Conservation (phyloP, 2,329 filamentous ascomycete genomes). For the Xylariales sp. region DNA sequence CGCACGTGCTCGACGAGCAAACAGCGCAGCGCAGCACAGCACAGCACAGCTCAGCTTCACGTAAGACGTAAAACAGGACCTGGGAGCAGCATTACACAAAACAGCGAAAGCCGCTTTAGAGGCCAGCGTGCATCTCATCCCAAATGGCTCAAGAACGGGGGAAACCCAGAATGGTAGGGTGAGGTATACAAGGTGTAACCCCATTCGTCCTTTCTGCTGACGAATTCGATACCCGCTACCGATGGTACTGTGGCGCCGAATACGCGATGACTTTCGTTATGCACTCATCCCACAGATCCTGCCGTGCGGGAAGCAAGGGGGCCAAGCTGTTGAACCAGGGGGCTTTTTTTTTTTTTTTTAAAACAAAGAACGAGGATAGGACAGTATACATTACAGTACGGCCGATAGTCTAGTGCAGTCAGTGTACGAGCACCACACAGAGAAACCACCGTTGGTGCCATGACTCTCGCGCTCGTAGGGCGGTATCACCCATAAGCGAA, state of each 20-base stretch:
- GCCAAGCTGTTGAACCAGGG: neutral
- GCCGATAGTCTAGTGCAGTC: too few relatives aligned
- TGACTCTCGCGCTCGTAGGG: neutral
- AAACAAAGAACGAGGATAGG: neutral
- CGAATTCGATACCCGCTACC: slow-evolving; percentile 1
- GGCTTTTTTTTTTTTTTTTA: neutral
- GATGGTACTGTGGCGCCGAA: slow-evolving; percentile 8
- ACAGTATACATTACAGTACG: too few relatives aligned
- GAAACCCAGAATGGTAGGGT: too few relatives aligned
- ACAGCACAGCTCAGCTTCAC: slow-evolving; percentile 10
- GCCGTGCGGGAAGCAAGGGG: slow-evolving; percentile 32
- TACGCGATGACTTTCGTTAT: slow-evolving; percentile 18
- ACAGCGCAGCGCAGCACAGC: too few relatives aligned
- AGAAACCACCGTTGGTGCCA: neutral
- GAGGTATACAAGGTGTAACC: slow-evolving; percentile 8
- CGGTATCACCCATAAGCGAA: slow-evolving; percentile 4
- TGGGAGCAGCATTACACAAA: slow-evolving; percentile 6
- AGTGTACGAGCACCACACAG: neutral
- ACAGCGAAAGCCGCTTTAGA: slow-evolving; percentile 1
- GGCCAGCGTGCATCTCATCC: neutral
- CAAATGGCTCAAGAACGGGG: neutral
- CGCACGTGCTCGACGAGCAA: neutral
- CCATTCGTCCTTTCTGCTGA: slow-evolving; percentile 12
- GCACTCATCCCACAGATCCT: slow-evolving; percentile 29
- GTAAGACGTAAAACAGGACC: neutral